A percentile compares a stretch with the other conserved stretches of the same genome.
Evolutionary conservation across 106 monocot species (phyloP).

Genomic region (Acorus gramineus): DNA sequence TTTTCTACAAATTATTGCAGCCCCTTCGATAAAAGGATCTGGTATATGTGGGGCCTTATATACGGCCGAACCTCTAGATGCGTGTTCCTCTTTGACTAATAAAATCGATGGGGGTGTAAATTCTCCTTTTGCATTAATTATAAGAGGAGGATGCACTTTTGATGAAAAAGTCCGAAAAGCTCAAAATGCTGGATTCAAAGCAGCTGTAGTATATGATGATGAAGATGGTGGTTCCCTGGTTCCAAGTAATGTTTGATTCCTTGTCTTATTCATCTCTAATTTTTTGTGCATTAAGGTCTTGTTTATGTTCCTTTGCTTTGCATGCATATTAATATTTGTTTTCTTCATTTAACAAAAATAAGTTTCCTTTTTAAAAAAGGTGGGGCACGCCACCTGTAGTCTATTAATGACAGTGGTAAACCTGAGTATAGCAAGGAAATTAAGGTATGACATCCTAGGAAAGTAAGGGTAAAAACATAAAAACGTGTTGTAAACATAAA

Average conservation of each 20-base stretch:
- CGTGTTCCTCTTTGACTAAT: constrained; percentile 31
- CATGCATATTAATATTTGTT: no score
- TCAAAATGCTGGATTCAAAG: constrained; percentile 55
- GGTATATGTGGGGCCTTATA: constrained; percentile 34
- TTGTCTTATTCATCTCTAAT: no score
- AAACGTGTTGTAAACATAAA: no score
- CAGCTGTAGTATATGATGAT: constrained; percentile 41
- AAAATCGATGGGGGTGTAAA: constrained; percentile 9
- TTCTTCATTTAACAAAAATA: no score
- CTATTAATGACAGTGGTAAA: no score
- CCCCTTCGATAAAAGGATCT: constrained; percentile 41
- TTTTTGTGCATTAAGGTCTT: no score
- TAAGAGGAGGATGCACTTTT: constrained; percentile 57
- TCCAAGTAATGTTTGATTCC: constrained; percentile 22
- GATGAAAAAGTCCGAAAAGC: constrained; percentile 54
- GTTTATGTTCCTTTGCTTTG: no score
- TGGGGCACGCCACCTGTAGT: no score
- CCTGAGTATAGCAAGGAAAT: no score
- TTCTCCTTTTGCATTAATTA: constrained; percentile 31
- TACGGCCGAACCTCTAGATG: constrained; percentile 42
- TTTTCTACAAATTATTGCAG: constrained; percentile 10
- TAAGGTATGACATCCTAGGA: no score
- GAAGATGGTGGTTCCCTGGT: constrained; percentile 27
- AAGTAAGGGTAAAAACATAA: no score
- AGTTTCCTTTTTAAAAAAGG: no score